Base-by-base conservation (phyloP, 2,329 filamentous ascomycete genomes). In the Davidsoniella neocaledoniae region DNA sequence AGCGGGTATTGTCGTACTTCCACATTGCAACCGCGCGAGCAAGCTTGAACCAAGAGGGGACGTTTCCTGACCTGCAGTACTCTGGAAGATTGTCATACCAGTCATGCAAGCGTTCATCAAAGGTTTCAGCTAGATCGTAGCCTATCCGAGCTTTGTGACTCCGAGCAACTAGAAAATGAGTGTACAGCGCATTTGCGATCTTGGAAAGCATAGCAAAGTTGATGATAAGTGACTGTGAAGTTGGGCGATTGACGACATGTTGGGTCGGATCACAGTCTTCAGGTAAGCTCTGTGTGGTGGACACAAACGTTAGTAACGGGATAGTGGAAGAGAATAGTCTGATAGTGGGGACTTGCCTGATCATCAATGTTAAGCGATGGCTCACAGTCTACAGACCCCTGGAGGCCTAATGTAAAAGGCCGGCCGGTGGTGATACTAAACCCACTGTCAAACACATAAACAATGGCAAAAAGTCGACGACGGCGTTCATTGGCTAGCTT, bases 391-490 rank as follows among this genome's bases (percentile, higher is more conserved):
- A 69, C 64, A 19, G 64, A 68, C 4, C 59, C 58, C 50, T 67
- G 62, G 1, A 62, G 61, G 49, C 66, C 65, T 3, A 64, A 63
- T 19, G 68, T 59, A 0, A 49, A 43, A 10, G 68, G 68, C 6
- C 68, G 61, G 2, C 67, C 65, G 37, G 68, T 68, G 0, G 70
- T 72, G 44, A 71, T 66, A n/a, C 64, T 66, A 14, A 68, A 68
- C 0, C 70, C 70, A 5, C 66, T 64, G 39, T 68, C 67, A 50
- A 71, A 68, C n/a, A 65, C 62, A 49, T 65, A 69, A 2, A 66
- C 50, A 3, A 59, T 59, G 62, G 64, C 66, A 59, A 64, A 67
- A 1, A 64, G 58, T 33, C 63, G 58, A 2, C 64, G 56, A 16
- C 63, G 59, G 8, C 63, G 60, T 42, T 66, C 64, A 19, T 59